Base-by-base conservation (phyloP, 2,329 filamentous ascomycete genomes). In the Allantophomopsis lycopodina region DNA sequence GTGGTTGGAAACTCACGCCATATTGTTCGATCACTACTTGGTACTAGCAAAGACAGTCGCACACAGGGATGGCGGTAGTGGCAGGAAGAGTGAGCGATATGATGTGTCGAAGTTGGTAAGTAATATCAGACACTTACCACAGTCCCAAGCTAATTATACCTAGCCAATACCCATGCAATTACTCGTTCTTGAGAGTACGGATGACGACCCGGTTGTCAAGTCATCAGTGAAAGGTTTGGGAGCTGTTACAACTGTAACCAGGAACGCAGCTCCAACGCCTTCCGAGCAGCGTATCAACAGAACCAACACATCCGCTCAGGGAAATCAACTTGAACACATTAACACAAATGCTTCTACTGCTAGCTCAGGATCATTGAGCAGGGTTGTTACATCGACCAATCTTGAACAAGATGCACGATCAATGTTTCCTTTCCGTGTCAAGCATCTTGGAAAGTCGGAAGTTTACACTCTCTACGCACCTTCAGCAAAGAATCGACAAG, bases 81-180 rank as follows among this genome's bases (percentile, higher is more conserved):
- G 73, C n/a, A 71, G 80, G 40, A 91, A 82, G 60, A 86, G 84
- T 50, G 77, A 82, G 52, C 69, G 71, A 47, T 98, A 91, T 50
- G 91, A 98, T 58, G 89, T 98, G 23, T 95, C 88, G 1, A 88
- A 93, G 58, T 71, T 94, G 60, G 79, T 82, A 60, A 61, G 71
- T 53, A 36, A 17, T 11, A 6, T 36, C n/a, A n/a, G 18, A 15
- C 15, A 4, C 31, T 12, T 30, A 8, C 2, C 13, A 30, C 12
- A 31, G 34, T 30, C 35, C 16, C 37, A 28, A 37, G 60, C 53
- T 45, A 39, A 44, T 28, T 8, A 40, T 76, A 66, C 86, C 83
- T 40, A 82, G 71, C 91, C 91, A 6, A 95, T 98, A 46, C 91
- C 91, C 0, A 98, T 98, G 89, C 88, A 94, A 50, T 68, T 98